Conservation (phyloP, 2,329 filamentous ascomycete genomes). For the Periconia sp. region DNA sequence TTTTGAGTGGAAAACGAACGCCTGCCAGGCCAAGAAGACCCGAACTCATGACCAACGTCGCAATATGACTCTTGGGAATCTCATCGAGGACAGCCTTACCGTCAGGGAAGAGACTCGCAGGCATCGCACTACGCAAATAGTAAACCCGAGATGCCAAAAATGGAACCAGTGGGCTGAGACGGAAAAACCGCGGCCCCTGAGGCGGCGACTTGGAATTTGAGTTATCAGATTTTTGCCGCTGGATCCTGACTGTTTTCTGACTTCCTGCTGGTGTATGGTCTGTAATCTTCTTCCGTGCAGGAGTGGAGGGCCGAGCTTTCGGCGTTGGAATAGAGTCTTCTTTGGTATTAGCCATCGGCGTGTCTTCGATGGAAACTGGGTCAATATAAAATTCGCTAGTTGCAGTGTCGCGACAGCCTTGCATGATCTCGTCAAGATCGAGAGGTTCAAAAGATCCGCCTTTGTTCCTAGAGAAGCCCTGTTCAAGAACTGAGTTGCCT, state of each 20-base stretch:
- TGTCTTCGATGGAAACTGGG: conserved; percentile 21
- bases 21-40: conserved; percentile 37
- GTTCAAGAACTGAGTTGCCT: conserved; percentile 31
- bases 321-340: conserved; percentile 10
- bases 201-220: conserved; percentile 13
- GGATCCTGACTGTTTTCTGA: conserved; percentile 13
- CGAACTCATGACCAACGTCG: conserved; percentile 35
- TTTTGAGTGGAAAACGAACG: conserved; percentile 20
- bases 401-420: conserved; percentile 27
- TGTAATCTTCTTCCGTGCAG: conserved; percentile 17
- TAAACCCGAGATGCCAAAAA: conserved; percentile 38
- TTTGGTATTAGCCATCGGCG: conserved; percentile 1
- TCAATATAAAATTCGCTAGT: conserved; percentile 27
- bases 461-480: conserved; percentile 39
- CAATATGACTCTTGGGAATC: conserved; percentile 31
- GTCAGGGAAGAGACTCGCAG: conserved; percentile 21
- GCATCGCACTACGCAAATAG: conserved; percentile 28
- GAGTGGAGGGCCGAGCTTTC: conserved; percentile 8
- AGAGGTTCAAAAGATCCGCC: conserved; percentile 39
- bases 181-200: conserved; percentile 34
- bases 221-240: conserved; percentile 23
- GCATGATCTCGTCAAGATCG: conserved; percentile 35
- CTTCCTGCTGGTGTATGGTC: conserved; percentile 4
- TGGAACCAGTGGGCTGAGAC: conserved; percentile 32
- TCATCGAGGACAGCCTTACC: conserved; percentile 30